Evolutionary conservation across 768 basidiomycete genomes (phyloP), one percentile per base, ranked within the genome.

Genomic region (Phylloporus sp.): DNA sequence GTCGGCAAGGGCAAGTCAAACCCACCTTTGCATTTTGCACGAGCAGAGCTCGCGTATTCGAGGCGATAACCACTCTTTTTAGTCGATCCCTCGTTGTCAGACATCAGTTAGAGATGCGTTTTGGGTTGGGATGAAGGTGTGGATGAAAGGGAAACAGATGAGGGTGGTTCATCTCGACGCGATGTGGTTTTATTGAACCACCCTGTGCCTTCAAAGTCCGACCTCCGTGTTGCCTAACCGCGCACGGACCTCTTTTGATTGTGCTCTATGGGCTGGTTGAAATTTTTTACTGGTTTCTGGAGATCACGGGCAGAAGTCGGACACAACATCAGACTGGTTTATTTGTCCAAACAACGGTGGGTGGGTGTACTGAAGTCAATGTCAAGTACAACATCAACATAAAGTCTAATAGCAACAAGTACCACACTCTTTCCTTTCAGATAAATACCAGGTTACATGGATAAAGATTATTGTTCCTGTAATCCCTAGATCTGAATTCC

Each of bases 1-100:
- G 61, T 56, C 60, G 55, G 27, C 40, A 26, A 18, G 40, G 29
- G 24, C 23, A 32, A 18, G 38, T 23, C 18, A 44, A 44, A 67
- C 76, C 46, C 54, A 86, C 88, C 89, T 76, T 88, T 90, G 73
- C 88, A 91, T 72, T 87, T 87, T 31, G 88, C 75, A 52, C 88
- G 78, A 53, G 71, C 76, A 50, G 81, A 83, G 40, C 70, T 53
- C 46, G 89, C 82, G 69, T 90, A 90, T 70, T 91, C 89, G 36
- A 91, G 73, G 59, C 89, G 82, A 72, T 91, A 91, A 54, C 85
- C 85, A 43, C 64, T 51, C 49, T 67, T 70, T 26, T 61, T 70
- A 13, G 70, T 52, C 52, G 59, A 26, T 59, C 69, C 68, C 69
- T 69, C 68, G 59, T 56, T 69, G 59, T 69, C 68, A 59, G 68